Conservation (phyloP, 192 early-diverging fungal species). For the Umbelopsis vinacea region DNA sequence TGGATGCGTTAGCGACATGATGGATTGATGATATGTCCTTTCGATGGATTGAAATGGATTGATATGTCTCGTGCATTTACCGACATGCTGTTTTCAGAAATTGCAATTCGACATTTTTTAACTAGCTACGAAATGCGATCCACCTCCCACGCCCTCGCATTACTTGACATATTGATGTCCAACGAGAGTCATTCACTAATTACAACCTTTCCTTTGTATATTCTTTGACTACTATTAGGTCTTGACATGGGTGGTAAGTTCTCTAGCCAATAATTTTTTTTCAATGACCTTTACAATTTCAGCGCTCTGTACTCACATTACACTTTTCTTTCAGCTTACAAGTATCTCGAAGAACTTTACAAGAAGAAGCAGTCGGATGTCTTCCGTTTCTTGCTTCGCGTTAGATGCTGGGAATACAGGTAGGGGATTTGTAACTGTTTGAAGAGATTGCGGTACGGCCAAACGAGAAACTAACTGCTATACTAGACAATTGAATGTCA, state of each 20-base stretch:
- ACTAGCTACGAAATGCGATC: no score
- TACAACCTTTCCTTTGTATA: background rate
- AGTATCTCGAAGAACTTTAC: conserved; percentile 91
- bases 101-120: no score
- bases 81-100: background rate
- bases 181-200: background rate
- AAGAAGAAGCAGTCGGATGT: conserved; percentile 99
- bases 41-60: background rate
- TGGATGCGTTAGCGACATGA: background rate
- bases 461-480: conserved; percentile 7
- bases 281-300: background rate
- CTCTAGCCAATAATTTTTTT: background rate
- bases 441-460: no score
- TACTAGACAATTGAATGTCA: conserved; percentile 90
- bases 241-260: conserved; percentile 23
- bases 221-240: background rate
- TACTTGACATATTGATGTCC: background rate
- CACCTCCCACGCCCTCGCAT: no score
- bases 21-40: background rate
- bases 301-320: background rate
- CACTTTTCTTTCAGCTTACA: conserved; percentile 61
- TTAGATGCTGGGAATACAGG: conserved; percentile 97
- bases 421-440: conserved; percentile 36
- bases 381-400: conserved; percentile 95
- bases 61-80: background rate